phyloP scores from a whole-genome alignment of 2,329 filamentous ascomycete species.

The Thielaviopsis punctulata region DNA sequence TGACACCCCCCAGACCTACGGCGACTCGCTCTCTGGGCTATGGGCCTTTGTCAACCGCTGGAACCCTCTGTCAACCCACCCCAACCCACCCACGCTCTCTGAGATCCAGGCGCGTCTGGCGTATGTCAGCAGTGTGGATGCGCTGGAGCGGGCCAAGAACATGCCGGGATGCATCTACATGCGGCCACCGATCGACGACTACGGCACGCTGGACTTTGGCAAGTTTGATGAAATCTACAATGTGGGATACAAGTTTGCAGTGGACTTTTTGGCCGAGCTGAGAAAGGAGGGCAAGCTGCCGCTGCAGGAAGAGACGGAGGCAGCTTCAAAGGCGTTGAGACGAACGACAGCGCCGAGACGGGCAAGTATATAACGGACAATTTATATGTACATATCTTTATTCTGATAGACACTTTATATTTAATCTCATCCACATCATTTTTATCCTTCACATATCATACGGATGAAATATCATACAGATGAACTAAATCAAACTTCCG shows the following conservation, averaged over 20 bases:
- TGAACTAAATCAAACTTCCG: not conserved
- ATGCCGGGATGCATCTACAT: slow-evolving; percentile 89
- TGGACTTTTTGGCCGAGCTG: slow-evolving; percentile 60
- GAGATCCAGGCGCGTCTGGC: slow-evolving; percentile 92
- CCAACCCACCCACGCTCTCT: slow-evolving; percentile 84
- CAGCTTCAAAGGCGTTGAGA: slow-evolving; percentile 48
- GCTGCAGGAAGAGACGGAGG: slow-evolving; percentile 50
- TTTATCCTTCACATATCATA: too few species aligned
- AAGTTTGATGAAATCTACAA: slow-evolving; percentile 96
- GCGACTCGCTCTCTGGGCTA: slow-evolving; percentile 83
- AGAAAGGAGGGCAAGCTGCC: slow-evolving; percentile 62
- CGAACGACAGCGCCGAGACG: slow-evolving; percentile 65
- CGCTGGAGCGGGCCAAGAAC: slow-evolving; percentile 79
- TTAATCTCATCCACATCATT: too few species aligned
- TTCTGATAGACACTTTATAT: too few species aligned
- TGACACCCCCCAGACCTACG: slow-evolving; percentile 77
- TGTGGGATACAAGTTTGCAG: slow-evolving; percentile 73
- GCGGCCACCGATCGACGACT: slow-evolving; percentile 83
- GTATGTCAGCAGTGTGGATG: slow-evolving; percentile 89
- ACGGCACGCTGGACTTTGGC: slow-evolving; percentile 87
- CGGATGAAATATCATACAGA: not conserved
- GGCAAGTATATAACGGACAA: slow-evolving; percentile 46
- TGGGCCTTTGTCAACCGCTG: slow-evolving; percentile 93
- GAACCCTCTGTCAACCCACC: slow-evolving; percentile 80
- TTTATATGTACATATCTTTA: too few species aligned